Evolutionary conservation across 1,284 basidiomycete genomes (phyloP).

Genomic region (Tranzscheliella williamsii): DNA sequence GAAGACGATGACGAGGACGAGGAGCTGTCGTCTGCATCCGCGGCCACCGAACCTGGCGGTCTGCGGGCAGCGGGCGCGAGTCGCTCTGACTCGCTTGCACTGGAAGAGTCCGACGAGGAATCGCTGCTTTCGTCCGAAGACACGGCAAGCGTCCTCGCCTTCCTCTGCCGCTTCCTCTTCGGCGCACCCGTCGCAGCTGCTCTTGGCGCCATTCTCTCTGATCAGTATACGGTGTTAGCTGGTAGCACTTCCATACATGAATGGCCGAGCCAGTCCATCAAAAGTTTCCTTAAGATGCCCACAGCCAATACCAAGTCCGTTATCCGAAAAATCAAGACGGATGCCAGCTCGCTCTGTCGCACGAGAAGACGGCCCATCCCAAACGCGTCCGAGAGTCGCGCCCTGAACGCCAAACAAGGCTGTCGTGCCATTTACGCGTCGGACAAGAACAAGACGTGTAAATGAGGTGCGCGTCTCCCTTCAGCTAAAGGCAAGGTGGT

Average conservation of each 20-base stretch:
- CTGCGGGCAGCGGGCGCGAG: too few relatives aligned
- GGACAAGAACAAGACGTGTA: constrained; percentile 11
- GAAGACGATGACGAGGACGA: constrained; percentile 18
- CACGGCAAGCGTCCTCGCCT: constrained; percentile 27
- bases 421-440: constrained; percentile 27
- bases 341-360: too few relatives aligned
- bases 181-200: constrained; percentile 4
- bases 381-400: background rate
- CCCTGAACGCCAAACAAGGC: constrained; percentile 1
- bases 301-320: too few relatives aligned
- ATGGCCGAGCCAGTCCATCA: too few relatives aligned
- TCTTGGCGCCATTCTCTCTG: constrained; percentile 1
- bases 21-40: constrained; percentile 21
- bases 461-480: constrained; percentile 32
- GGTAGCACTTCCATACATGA: too few relatives aligned
- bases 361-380: too few relatives aligned
- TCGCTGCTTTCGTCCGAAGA: constrained; percentile 19
- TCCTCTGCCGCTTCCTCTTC: constrained; percentile 21
- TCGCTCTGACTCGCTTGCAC: background rate
- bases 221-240: too few relatives aligned
- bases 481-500: too few relatives aligned
- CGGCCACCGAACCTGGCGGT: too few relatives aligned
- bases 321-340: too few relatives aligned
- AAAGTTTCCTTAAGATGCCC: too few relatives aligned
- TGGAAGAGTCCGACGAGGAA: constrained; percentile 21